Percentiles rank a stretch among this genome's conserved stretches.
phyloP scores from a whole-genome alignment of 1,284 basidiomycete genomes.

The Ustilago cynodontis region DNA sequence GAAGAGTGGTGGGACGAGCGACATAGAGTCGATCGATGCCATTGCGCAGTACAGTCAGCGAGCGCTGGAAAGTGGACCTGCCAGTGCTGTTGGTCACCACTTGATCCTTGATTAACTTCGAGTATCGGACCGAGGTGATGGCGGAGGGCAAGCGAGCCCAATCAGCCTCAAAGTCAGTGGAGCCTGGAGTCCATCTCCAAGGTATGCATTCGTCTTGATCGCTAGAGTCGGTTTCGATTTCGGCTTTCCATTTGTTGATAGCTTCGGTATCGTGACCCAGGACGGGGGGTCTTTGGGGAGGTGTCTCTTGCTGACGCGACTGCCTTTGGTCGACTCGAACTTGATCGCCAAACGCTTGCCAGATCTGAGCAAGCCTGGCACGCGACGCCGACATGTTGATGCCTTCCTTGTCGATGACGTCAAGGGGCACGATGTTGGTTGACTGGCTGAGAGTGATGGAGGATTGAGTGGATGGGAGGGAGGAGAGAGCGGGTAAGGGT shows the following conservation, averaged over 20 bases:
- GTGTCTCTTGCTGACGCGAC: slow-evolving; percentile 12
- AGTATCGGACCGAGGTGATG: slow-evolving; percentile 23
- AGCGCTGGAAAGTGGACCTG: slow-evolving; percentile 12
- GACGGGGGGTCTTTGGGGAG: not conserved
- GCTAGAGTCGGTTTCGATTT: slow-evolving; percentile 20
- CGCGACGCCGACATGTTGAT: slow-evolving; percentile 17
- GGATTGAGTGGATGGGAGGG: not conserved
- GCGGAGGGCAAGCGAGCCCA: slow-evolving; percentile 36
- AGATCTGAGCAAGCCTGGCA: slow-evolving; percentile 17
- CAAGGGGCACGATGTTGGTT: slow-evolving; percentile 1
- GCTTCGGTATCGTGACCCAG: not conserved
- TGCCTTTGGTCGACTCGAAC: slow-evolving; percentile 18
- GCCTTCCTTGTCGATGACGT: slow-evolving; percentile 15
- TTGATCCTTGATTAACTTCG: slow-evolving; percentile 19
- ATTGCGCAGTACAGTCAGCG: slow-evolving; percentile 18
- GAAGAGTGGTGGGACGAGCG: slow-evolving; percentile 25
- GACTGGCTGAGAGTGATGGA: not conserved
- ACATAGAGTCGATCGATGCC: slow-evolving; percentile 37
- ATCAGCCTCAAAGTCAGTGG: slow-evolving; percentile 26
- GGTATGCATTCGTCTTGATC: slow-evolving; percentile 6
- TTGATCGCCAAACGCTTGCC: slow-evolving; percentile 16
- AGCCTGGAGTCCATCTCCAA: not conserved
- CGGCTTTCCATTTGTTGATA: not conserved
- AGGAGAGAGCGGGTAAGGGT: not conserved
- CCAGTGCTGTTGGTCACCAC: slow-evolving; percentile 23